Evolutionary conservation across 2,329 filamentous ascomycete species (phyloP), one percentile per base, ranked within the genome.

Genomic region (Diaporthe helianthi): DNA sequence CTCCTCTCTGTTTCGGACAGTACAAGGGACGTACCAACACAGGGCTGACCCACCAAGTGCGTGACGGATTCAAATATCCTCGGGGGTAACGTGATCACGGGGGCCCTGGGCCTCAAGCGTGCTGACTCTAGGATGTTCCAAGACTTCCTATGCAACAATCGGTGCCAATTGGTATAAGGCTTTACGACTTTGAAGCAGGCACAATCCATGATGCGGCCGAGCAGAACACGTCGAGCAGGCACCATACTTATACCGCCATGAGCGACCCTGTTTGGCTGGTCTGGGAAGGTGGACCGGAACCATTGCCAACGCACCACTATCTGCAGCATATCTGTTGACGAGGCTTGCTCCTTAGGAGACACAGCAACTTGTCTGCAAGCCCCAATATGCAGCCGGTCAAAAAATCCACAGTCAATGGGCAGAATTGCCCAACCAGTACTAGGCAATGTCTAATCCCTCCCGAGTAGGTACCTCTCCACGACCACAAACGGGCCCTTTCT

Each of bases 201-300:
- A 46, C 31, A 67, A 29, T 49, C 41, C 31, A 47, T 55, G 36
- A 33, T 63, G 44, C 58, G 52, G 41, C 41, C 26, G 49, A 19
- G 15, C 51, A 46, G 46, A 38, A 52, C 54, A 53, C 49, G 63
- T 58, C 24, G 61, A 72, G 67, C 41, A 55, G 38, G 70, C 72
- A 69, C 65, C 69, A 74, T 77, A 76, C 75, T 77, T 78, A 78
- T 77, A 76, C 71, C 74, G 73, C 58, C 38, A 58, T 51, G 60
- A 51, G 47, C 54, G 64, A 58, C 51, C 72, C 73, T 71, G 64
- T 69, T 65, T 54, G 53, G 69, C 68, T 66, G 54, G 67, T 63
- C 54, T 68, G 58, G 70, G 55, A 70, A 66, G 65, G 70, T 72
- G 70, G 70, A 70, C 65, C 70, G 70, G 68, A 65, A 53, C 67